Percentiles rank a stretch among this genome's conserved stretches.
phyloP scores from a whole-genome alignment of 306 rosid species.

The Cucumis melo region DNA sequence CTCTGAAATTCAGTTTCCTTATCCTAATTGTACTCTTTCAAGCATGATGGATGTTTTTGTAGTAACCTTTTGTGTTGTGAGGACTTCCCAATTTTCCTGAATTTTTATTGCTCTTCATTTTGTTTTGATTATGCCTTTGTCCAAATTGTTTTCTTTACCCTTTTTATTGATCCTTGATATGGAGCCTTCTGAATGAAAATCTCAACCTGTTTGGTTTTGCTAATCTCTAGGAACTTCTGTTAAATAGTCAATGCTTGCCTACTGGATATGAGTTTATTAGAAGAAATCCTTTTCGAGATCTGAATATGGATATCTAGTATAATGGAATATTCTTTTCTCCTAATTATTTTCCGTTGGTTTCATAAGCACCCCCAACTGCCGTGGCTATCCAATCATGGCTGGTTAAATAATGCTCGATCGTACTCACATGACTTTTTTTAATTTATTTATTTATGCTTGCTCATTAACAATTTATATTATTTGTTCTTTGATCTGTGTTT shows the following conservation, averaged over 20 bases:
- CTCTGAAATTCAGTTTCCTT: neutral
- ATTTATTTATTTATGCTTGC: neutral
- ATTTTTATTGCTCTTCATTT: neutral
- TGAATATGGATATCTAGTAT: neutral
- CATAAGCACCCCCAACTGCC: neutral
- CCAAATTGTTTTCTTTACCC: neutral
- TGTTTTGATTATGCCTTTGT: neutral
- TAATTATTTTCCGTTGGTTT: neutral
- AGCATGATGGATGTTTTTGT: neutral
- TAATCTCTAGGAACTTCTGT: neutral
- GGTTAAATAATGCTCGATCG: neutral
- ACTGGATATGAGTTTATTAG: neutral
- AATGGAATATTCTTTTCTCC: neutral
- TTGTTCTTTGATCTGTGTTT: too few species aligned
- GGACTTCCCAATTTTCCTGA: neutral
- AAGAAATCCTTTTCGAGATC: neutral
- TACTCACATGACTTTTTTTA: neutral
- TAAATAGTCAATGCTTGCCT: neutral
- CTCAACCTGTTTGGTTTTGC: neutral
- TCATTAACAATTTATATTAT: too few species aligned
- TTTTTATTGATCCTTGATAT: neutral
- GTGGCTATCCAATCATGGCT: neutral
- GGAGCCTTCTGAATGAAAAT: neutral
- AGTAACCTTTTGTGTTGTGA: neutral
- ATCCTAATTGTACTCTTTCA: neutral